Conservation (phyloP, 176 grass and related monocot species). For the Eleusine indica region DNA sequence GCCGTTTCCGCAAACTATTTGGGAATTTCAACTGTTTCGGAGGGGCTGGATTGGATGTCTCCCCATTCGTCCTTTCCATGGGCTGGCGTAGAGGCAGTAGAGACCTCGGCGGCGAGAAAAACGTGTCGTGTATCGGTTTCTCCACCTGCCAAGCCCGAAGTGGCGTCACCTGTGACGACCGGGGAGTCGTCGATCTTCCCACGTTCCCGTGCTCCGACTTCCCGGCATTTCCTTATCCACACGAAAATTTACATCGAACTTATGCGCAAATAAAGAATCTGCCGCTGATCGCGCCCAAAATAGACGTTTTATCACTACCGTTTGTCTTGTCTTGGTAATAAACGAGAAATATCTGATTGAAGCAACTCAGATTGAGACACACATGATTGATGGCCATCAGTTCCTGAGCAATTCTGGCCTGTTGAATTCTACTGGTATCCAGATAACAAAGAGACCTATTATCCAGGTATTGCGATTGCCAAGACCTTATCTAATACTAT, state of each 20-base stretch:
- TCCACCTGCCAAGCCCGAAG: not conserved
- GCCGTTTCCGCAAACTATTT: constrained; percentile 4
- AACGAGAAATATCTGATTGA: not conserved
- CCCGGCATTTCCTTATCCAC: not conserved
- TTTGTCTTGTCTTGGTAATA: not conserved
- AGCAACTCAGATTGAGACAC: not conserved
- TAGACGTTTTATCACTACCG: not conserved
- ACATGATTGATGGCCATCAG: not conserved
- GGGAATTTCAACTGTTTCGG: constrained; percentile 10
- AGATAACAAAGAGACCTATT: not conserved
- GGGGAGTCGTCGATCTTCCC: not conserved
- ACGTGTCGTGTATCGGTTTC: not conserved
- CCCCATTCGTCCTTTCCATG: not conserved
- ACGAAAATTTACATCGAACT: not conserved
- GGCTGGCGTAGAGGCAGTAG: not conserved
- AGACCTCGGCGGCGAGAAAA: constrained; percentile 9
- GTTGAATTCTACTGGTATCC: not conserved
- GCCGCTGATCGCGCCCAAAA: not conserved
- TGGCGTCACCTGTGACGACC: constrained; percentile 46
- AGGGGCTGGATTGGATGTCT: constrained; percentile 26
- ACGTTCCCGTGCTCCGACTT: constrained; percentile 13
- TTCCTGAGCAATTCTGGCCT: not conserved
- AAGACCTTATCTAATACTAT: not conserved
- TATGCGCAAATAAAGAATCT: not conserved
- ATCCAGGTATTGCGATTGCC: not conserved